Evolutionary conservation across 768 basidiomycete species (phyloP).

Genomic region (Coprinopsis cinerea): DNA sequence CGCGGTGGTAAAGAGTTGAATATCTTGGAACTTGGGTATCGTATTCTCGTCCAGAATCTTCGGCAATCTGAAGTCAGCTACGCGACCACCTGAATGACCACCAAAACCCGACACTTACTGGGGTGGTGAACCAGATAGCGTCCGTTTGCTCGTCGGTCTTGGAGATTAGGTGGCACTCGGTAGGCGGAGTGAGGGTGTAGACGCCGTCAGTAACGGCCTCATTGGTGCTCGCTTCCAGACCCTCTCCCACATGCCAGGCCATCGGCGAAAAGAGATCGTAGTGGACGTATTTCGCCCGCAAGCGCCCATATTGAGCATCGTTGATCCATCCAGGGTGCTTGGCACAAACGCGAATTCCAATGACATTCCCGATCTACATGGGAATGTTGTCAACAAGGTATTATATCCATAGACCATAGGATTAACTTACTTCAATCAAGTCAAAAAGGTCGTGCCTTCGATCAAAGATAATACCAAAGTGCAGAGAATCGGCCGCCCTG

Average conservation of each 20-base stretch:
- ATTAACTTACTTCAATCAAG: constrained; percentile 15
- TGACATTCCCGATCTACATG: constrained; percentile 17
- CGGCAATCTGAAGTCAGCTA: background rate
- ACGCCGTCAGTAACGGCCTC: constrained; percentile 16
- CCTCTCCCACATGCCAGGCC: constrained; percentile 14
- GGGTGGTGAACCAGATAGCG: constrained; percentile 22
- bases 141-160: constrained; percentile 11
- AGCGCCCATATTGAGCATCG: constrained; percentile 13
- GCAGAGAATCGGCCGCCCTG: constrained; percentile 8
- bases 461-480: constrained; percentile 18
- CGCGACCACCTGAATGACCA: background rate
- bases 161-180: constrained; percentile 12
- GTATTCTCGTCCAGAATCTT: constrained; percentile 20
- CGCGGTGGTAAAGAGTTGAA: constrained; percentile 24
- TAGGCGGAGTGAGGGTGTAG: constrained; percentile 16
- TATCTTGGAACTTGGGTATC: constrained; percentile 18
- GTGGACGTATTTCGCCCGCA: constrained; percentile 16
- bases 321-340: constrained; percentile 16
- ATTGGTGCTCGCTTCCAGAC: constrained; percentile 9
- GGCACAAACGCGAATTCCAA: constrained; percentile 18
- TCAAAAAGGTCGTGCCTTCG: constrained; percentile 17
- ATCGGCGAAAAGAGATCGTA: constrained; percentile 18
- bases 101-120: constrained; percentile 15
- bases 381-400: background rate
- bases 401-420: background rate